These are phyloP conservation scores for Suhomyces anneliseae DNA, from an alignment of 1,139 yeast species.

Conservation along the genomic window DNA sequence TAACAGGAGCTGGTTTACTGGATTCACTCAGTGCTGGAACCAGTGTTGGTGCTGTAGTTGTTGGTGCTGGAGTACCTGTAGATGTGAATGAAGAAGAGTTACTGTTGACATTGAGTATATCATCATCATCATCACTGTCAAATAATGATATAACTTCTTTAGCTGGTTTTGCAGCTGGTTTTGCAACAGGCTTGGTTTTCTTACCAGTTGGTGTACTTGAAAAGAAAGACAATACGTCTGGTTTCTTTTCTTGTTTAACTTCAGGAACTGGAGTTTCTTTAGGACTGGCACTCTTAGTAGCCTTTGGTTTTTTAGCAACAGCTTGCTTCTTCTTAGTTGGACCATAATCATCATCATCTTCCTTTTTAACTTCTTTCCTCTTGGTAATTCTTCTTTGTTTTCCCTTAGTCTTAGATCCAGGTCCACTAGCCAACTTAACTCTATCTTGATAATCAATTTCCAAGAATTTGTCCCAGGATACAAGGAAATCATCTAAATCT, in stretches of 20 bases:
- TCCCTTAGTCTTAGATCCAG: constrained; percentile 27
- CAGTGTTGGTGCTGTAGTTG: neutral
- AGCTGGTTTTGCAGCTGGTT: constrained; percentile 9
- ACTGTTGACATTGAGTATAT: constrained; percentile 13
- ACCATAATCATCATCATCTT: constrained; percentile 14
- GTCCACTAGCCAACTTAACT: constrained; percentile 28
- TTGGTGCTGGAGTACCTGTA: constrained; percentile 3
- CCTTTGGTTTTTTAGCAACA: constrained; percentile 6
- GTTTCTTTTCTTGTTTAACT: constrained; percentile 11
- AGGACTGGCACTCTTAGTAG: neutral
- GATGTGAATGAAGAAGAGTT: constrained; percentile 3
- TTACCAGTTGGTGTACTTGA: constrained; percentile 11
- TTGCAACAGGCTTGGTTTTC: constrained; percentile 8
- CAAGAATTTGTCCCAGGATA: constrained; percentile 64
- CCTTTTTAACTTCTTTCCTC: constrained; percentile 22
- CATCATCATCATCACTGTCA: constrained; percentile 38
- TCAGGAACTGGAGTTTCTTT: constrained; percentile 6
- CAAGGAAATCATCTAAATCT: constrained; percentile 75
- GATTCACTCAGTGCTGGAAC: neutral
- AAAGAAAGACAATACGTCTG: constrained; percentile 23
- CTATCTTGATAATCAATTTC: constrained; percentile 35
- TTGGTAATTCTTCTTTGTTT: constrained; percentile 20
- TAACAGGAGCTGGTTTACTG: neutral
- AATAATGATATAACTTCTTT: constrained; percentile 21
- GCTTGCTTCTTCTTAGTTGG: constrained; percentile 15